Evolutionary conservation across 345 rosid species (phyloP).

Genomic region (Pistacia atlantica): DNA sequence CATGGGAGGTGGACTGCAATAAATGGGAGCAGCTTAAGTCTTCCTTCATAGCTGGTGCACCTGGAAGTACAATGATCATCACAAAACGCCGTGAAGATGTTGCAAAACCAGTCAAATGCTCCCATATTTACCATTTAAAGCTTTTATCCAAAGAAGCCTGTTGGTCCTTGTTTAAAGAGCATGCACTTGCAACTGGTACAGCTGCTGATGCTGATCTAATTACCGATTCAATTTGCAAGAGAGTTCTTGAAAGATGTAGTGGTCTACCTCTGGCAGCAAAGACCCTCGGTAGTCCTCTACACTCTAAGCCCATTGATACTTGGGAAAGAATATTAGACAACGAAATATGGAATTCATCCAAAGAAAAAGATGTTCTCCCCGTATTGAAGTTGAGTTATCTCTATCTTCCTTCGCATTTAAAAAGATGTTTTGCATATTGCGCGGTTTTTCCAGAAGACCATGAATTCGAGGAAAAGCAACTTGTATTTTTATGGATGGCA

Average conservation of each 20-base stretch:
- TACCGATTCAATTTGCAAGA: not conserved
- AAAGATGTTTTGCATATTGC: slow-evolving; percentile 6
- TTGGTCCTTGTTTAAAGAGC: too few relatives aligned
- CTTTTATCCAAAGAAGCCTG: not conserved
- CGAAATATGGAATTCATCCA: not conserved
- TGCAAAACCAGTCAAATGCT: not conserved
- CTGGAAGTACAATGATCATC: not conserved
- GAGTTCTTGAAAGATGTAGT: not conserved
- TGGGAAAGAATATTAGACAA: not conserved
- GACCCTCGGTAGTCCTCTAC: not conserved
- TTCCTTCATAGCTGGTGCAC: too few relatives aligned
- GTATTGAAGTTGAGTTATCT: not conserved
- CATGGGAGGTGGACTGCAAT: too few relatives aligned
- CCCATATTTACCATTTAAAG: not conserved
- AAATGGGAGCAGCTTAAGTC: too few relatives aligned
- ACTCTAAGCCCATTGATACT: not conserved
- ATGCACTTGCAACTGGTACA: too few relatives aligned
- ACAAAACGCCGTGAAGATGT: not conserved
- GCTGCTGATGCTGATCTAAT: not conserved
- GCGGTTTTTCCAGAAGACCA: not conserved
- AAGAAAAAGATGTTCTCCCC: not conserved
- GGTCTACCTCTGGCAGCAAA: not conserved
- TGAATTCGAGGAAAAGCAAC: not conserved
- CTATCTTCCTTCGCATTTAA: not conserved
- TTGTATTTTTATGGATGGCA: not conserved